These are phyloP conservation scores for Cladosporium sp. DNA, from an alignment of 2,329 filamentous ascomycete species.

Conservation along the genomic window DNA sequence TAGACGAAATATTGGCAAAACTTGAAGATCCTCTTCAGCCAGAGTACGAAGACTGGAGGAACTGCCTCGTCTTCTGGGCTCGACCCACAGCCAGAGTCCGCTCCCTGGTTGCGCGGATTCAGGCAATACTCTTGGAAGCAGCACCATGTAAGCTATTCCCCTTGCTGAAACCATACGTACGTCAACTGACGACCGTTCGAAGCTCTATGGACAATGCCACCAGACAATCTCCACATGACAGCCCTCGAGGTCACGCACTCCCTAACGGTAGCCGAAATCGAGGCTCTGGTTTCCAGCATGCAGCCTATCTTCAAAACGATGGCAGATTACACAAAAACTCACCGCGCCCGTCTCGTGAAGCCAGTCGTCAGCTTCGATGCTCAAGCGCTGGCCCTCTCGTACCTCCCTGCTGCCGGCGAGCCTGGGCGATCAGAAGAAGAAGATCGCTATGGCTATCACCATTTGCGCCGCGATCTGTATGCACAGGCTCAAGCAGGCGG, in stretches of 20 bases:
- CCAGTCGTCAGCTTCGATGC: slow-evolving; percentile 81
- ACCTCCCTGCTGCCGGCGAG: slow-evolving; percentile 69
- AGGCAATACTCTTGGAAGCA: slow-evolving; percentile 57
- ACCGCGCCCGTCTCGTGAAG: slow-evolving; percentile 73
- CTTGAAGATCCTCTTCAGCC: slow-evolving; percentile 61
- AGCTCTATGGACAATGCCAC: slow-evolving; percentile 82
- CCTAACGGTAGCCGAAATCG: slow-evolving; percentile 52
- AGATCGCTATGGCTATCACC: slow-evolving; percentile 81
- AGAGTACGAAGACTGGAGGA: slow-evolving; percentile 67
- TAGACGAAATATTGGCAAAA: slow-evolving; percentile 72
- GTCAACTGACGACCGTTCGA: slow-evolving; percentile 34
- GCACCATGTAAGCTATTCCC: slow-evolving; percentile 63
- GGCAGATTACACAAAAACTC: slow-evolving; percentile 60
- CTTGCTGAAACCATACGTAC: background rate
- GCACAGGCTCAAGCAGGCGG: slow-evolving; percentile 57
- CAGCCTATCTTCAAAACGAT: slow-evolving; percentile 53
- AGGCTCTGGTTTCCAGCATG: slow-evolving; percentile 24
- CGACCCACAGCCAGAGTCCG: slow-evolving; percentile 71
- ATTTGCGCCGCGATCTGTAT: slow-evolving; percentile 77
- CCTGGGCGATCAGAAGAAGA: slow-evolving; percentile 36
- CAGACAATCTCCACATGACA: slow-evolving; percentile 76
- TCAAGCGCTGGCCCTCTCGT: slow-evolving; percentile 80
- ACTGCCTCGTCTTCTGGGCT: slow-evolving; percentile 87
- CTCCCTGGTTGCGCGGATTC: slow-evolving; percentile 63
- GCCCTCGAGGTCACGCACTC: slow-evolving; percentile 81